Percentiles rank a stretch among this genome's conserved stretches.
phyloP scores from a whole-genome alignment of 2,329 filamentous ascomycete species.

The Aureobasidium sp. region DNA sequence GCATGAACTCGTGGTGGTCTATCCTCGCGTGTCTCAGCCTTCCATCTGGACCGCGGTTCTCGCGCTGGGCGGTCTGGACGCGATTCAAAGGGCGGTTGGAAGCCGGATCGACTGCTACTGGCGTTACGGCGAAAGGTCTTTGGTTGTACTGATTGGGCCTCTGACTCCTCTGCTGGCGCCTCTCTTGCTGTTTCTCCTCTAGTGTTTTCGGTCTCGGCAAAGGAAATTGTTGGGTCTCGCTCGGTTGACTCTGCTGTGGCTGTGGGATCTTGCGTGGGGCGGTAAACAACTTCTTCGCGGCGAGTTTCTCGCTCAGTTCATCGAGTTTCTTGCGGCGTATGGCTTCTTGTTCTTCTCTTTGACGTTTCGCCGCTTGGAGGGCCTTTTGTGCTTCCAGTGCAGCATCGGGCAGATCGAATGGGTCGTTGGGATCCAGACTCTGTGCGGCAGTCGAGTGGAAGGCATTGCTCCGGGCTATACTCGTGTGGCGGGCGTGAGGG shows the following conservation, averaged over 20 bases:
- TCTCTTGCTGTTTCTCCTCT: neutral
- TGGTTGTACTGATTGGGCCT: neutral
- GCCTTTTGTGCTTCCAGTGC: neutral
- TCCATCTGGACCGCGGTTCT: neutral
- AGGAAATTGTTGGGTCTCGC: too few relatives aligned
- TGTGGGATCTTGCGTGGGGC: neutral
- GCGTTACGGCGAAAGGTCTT: neutral
- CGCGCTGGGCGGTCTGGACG: neutral
- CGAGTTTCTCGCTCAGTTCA: neutral
- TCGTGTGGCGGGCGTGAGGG: neutral
- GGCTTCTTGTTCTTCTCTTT: neutral
- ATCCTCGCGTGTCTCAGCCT: neutral
- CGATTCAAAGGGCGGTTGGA: constrained; percentile 3
- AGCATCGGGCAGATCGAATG: neutral
- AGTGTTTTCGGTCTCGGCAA: too few relatives aligned
- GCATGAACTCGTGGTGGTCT: neutral
- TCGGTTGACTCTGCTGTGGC: neutral
- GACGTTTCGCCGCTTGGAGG: neutral
- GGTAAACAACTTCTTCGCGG: neutral
- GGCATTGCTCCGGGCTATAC: neutral
- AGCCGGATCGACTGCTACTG: neutral
- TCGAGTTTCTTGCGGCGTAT: neutral
- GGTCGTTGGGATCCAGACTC: neutral
- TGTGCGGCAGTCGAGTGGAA: neutral
- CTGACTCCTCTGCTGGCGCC: neutral